Base-by-base conservation (phyloP, 371 early-diverging fungal genomes). In the Mucor ambiguus region DNA sequence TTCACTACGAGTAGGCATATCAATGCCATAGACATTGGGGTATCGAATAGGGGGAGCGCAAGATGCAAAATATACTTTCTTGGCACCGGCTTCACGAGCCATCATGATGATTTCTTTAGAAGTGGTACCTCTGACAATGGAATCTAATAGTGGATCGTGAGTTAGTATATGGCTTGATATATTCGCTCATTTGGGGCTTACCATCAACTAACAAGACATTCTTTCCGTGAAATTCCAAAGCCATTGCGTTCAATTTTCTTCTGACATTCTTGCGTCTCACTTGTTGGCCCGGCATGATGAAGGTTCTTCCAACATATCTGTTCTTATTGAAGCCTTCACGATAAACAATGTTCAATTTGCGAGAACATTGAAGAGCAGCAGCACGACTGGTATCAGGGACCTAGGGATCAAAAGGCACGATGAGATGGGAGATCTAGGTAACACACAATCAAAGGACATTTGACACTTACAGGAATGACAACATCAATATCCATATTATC, bases 321-420 rank as follows among this genome's bases (percentile, higher is more conserved):
- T 98, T 98, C 88, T 98, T 98, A 81, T 96, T 95, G 78, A 98
- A 98, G 10, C 98, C 98, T 85, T 98, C 98, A 63, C 98, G 93
- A 76, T 95, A 98, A 29, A 88, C 78, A 58, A 93, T 89, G 60
- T 91, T 89, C 43, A 98, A 78, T 70, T 91, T 89, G 70, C 92
- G 89, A 16, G 97, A 91, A 0, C 91, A 85, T 82, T 98, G 95
- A 69, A 98, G 77, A 22, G 98, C 98, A 33, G 96, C 92, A 8
- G 92, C 92, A 68, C 98, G 90, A 76, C 92, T 92, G 16, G 98
- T 98, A 76, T 98, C 98, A 24, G 98, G 98, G 10, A 94, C 90
- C 90, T 91, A 41, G 18, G 41, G 41, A 41, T 41, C 41, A 41
- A 55, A 54, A 54, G 4, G 11, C 11, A 52, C 12, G 18, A 54